phyloP scores from a whole-genome alignment of 495 filamentous ascomycete species.

The Hyaloscypha hepaticicola region DNA sequence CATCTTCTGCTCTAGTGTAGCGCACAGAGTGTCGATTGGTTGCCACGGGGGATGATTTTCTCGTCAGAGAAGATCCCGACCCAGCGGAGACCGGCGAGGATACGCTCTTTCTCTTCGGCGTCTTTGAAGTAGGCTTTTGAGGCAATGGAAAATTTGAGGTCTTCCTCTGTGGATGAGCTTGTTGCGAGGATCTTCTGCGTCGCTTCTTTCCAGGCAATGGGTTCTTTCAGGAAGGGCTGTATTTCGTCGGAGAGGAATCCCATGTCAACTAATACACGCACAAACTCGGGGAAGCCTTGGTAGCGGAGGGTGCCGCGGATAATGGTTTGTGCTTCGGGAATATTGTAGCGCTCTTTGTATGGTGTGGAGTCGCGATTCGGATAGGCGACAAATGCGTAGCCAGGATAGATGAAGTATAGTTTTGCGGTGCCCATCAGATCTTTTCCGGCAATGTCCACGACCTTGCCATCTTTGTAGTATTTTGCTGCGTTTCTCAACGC shows the following conservation, averaged over 20 bases:
- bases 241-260: conserved; percentile 75
- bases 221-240: conserved; percentile 56
- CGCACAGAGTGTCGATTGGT: conserved; percentile 86
- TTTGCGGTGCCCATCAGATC: conserved; percentile 86
- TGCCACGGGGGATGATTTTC: conserved; percentile 69
- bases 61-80: conserved; percentile 83
- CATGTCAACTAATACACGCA: conserved; percentile 82
- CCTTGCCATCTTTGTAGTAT: conserved; percentile 77
- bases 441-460: conserved; percentile 57
- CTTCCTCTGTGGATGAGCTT: conserved; percentile 56
- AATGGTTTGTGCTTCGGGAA: conserved; percentile 79
- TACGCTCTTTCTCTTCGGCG: conserved; percentile 70
- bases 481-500: conserved; percentile 83
- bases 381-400: conserved; percentile 89
- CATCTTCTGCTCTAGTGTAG: conserved; percentile 90
- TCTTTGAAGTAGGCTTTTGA: conserved; percentile 70
- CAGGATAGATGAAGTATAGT: conserved; percentile 82
- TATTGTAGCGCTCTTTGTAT: conserved; percentile 85
- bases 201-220: conserved; percentile 77
- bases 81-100: conserved; percentile 79
- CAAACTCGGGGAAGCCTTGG: conserved; percentile 83
- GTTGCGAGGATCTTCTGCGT: conserved; percentile 72
- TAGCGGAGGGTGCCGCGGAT: conserved; percentile 77
- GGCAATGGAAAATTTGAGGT: conserved; percentile 70
- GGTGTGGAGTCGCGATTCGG: conserved; percentile 84